Evolutionary conservation across 352 stramenopile genomes (phyloP), one percentile per base, ranked within the genome.

Genomic region (Globisporangium heterothallicum): DNA sequence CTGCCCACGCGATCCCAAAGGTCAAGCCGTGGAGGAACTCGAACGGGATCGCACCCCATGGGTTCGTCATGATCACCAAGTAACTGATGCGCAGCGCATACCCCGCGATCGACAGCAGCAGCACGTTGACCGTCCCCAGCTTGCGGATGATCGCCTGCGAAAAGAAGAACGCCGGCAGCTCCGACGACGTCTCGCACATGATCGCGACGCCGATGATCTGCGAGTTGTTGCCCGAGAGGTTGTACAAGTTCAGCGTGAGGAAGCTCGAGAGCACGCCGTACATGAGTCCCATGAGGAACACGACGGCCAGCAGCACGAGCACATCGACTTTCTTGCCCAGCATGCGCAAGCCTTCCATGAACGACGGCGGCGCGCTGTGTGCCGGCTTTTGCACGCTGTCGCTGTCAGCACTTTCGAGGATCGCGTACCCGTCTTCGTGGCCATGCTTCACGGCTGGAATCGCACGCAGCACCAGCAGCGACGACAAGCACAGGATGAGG

Each of bases 151-250:
- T 79, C 25, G 59, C 45, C 46, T 89, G 70, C 13, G 82, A 84
- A 56, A 73, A 89, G 63, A 89, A 93, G 57, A 93, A 93, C 2
- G 79, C 82, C 12, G 82, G 82, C 5, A 93, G 59, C 63, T 93
- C 82, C 12, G 79, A 91, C 9, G 72, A 59, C 4, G 82, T 93
- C 65, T 93, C 78, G 51, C 78, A 88, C 70, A 84, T 68, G 49
- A 89, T 90, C 13, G 75, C 79, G 8, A 88, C 65, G n/a, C 82
- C 79, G 30, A 93, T 84, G 54, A 93, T 88, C 55, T 85, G 64
- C 30, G 79, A 66, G 42, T 88, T 85, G 25, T 72, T 45, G 30
- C 66, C 70, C 50, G 75, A 88, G 14, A 93, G 60, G 48, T 91
- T 89, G 68, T 87, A 91, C 21, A 93, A 59, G 45, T 93, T 85